phyloP scores from a whole-genome alignment of 495 filamentous ascomycete species.

The Chaetomium cochliodes region DNA sequence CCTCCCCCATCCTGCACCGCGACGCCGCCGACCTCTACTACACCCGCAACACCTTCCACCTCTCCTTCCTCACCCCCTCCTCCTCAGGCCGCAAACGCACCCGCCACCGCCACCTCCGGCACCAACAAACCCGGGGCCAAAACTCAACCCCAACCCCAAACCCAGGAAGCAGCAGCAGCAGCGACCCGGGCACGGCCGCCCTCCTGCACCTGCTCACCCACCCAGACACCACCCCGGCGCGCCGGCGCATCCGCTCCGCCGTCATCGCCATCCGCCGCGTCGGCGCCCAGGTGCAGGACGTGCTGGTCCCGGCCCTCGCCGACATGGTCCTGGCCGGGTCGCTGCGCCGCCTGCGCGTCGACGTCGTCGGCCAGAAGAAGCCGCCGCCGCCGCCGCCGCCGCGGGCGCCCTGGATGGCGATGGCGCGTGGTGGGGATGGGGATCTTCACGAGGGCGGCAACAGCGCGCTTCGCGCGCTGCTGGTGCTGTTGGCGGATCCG shows the following conservation, averaged over 20 bases:
- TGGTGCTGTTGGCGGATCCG: constrained; percentile 36
- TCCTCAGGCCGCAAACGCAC: constrained; percentile 12
- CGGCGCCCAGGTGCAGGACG: constrained; percentile 27
- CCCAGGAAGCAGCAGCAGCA: neutral
- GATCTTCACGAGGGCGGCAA: constrained; percentile 19
- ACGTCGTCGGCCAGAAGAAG: constrained; percentile 29
- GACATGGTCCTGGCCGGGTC: constrained; percentile 36
- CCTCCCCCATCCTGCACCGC: constrained; percentile 35
- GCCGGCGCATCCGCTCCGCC: constrained; percentile 32
- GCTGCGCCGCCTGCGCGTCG: constrained; percentile 31
- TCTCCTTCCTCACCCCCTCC: constrained; percentile 25
- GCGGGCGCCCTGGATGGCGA: neutral
- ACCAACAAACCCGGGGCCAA: no score
- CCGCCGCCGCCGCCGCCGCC: constrained; percentile 9
- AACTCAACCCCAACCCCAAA: no score
- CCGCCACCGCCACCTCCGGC: neutral
- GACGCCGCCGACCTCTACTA: constrained; percentile 40
- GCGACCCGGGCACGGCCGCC: neutral
- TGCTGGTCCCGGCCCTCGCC: constrained; percentile 3
- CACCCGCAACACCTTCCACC: constrained; percentile 34
- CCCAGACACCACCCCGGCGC: constrained; percentile 13
- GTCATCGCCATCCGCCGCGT: constrained; percentile 33
- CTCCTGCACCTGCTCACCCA: constrained; percentile 6
- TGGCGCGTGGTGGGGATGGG: neutral
- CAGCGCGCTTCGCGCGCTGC: constrained; percentile 35